phyloP scores from a whole-genome alignment of 192 early-diverging fungal species.

The Umbelopsis isabellina region DNA sequence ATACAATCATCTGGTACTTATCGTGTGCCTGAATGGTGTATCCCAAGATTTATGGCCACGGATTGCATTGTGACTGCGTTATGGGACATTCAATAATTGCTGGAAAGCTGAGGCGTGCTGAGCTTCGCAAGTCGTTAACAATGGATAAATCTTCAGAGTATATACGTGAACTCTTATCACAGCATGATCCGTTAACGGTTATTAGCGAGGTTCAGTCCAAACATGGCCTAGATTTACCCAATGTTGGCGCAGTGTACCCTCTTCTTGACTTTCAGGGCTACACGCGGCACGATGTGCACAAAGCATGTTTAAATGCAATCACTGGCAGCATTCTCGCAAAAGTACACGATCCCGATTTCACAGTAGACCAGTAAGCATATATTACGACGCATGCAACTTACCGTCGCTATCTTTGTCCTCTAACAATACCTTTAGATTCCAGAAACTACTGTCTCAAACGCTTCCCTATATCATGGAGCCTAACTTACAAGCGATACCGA shows the following conservation, averaged over 20 bases:
- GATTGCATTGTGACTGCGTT: no score
- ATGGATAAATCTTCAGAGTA: slow-evolving; percentile 25
- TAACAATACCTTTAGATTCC: slow-evolving; percentile 34
- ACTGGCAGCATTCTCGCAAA: slow-evolving; percentile 47
- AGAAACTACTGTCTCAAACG: slow-evolving; percentile 44
- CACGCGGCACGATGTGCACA: slow-evolving; percentile 50
- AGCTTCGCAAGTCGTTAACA: neutral
- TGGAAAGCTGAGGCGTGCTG: neutral
- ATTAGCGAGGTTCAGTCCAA: slow-evolving; percentile 33
- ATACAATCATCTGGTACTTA: no score
- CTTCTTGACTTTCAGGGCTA: slow-evolving; percentile 54
- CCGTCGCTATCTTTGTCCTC: neutral
- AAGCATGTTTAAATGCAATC: slow-evolving; percentile 48
- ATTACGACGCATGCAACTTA: neutral
- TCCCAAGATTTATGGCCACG: no score
- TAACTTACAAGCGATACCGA: slow-evolving; percentile 53
- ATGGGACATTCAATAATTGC: no score
- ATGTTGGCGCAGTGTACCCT: slow-evolving; percentile 50
- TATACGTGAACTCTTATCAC: slow-evolving; percentile 34
- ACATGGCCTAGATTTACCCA: slow-evolving; percentile 42
- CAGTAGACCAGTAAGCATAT: slow-evolving; percentile 25
- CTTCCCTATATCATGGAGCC: slow-evolving; percentile 52
- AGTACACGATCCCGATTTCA: slow-evolving; percentile 33
- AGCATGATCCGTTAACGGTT: slow-evolving; percentile 38
- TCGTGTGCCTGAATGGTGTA: no score